Evolutionary conservation across 106 monocot species (phyloP).

Genomic region (Allium sativum): DNA sequence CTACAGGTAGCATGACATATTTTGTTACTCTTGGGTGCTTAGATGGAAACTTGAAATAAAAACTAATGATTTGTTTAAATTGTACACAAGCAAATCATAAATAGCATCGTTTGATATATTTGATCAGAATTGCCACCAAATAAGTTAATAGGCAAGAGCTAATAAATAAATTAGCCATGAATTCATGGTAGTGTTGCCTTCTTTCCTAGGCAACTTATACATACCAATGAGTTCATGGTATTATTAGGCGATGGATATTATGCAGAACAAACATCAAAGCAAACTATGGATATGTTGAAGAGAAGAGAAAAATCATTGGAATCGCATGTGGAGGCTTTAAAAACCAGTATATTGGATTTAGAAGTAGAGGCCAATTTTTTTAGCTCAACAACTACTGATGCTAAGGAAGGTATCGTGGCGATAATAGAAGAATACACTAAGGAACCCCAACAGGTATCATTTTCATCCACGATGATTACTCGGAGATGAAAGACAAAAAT

Average conservation of each 20-base stretch:
- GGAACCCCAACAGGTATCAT: neutral
- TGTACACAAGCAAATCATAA: too few species aligned
- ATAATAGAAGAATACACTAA: conserved; percentile 69
- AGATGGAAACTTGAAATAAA: too few species aligned
- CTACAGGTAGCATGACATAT: too few species aligned
- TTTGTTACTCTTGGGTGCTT: too few species aligned
- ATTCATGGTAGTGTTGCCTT: conserved; percentile 77
- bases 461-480: too few species aligned
- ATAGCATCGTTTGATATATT: too few species aligned
- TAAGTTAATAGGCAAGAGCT: too few species aligned
- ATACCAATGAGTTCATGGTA: conserved; percentile 89
- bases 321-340: conserved; percentile 44
- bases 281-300: conserved; percentile 65
- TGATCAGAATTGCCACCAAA: too few species aligned
- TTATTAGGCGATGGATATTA: conserved; percentile 82
- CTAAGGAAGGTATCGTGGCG: conserved; percentile 81
- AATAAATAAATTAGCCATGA: too few species aligned
- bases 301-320: conserved; percentile 60
- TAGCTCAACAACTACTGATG: conserved; percentile 52
- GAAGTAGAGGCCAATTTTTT: conserved; percentile 67
- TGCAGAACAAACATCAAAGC: conserved; percentile 67
- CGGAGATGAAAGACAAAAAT: too few species aligned
- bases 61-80: too few species aligned
- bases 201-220: conserved; percentile 76
- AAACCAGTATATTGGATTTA: conserved; percentile 44